Evolutionary conservation across 441 rosid species (phyloP).

Genomic region (Populus hybrid): DNA sequence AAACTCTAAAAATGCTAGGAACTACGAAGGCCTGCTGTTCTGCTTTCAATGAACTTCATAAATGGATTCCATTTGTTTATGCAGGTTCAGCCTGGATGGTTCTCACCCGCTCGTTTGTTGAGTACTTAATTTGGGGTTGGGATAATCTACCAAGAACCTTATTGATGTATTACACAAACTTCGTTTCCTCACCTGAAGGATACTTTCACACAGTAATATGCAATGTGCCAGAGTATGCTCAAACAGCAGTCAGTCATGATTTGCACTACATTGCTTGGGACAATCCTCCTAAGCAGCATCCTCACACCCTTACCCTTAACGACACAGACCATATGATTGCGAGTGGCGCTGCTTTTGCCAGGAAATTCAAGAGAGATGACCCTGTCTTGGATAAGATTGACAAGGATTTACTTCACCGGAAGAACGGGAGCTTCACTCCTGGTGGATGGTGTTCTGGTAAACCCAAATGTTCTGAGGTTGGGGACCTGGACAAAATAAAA

Average conservation of each 20-base stretch:
- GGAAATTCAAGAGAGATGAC: slow-evolving; percentile 62
- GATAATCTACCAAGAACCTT: slow-evolving; percentile 86
- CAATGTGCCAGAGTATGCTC: slow-evolving; percentile 74
- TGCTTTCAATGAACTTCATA: background rate
- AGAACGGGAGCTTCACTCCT: slow-evolving; percentile 61
- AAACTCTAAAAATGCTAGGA: background rate
- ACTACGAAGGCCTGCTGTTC: background rate
- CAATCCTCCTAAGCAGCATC: slow-evolving; percentile 86
- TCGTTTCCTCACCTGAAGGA: slow-evolving; percentile 93
- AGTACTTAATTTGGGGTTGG: slow-evolving; percentile 96
- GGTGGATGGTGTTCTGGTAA: slow-evolving; percentile 92
- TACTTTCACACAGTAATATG: slow-evolving; percentile 96
- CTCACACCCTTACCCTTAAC: slow-evolving; percentile 64
- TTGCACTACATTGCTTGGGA: slow-evolving; percentile 94
- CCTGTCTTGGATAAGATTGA: slow-evolving; percentile 65
- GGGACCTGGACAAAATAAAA: slow-evolving; percentile 53
- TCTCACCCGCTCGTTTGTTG: slow-evolving; percentile 74
- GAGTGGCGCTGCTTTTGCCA: slow-evolving; percentile 81
- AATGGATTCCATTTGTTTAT: slow-evolving; percentile 14
- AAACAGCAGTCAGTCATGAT: slow-evolving; percentile 76
- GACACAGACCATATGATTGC: slow-evolving; percentile 57
- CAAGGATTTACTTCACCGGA: slow-evolving; percentile 55
- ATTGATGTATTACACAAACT: slow-evolving; percentile 91
- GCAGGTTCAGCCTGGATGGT: slow-evolving; percentile 99
- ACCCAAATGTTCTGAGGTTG: slow-evolving; percentile 62